Base-by-base conservation (phyloP, 352 stramenopile genomes). In the Plasmopara muralis region DNA sequence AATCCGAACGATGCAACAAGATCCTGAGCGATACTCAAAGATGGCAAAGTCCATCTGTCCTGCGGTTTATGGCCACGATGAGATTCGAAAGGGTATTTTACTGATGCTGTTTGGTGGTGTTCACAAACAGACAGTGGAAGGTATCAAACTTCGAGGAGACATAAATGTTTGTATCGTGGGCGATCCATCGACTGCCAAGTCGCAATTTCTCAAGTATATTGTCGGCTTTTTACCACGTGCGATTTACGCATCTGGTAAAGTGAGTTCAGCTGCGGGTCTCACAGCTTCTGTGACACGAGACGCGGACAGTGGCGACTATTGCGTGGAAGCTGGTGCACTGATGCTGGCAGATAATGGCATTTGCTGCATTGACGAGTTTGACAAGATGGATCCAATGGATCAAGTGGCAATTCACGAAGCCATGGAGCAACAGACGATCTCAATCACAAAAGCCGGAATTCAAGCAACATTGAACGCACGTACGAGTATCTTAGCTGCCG, bases 351-450 rank as follows among this genome's bases (percentile, higher is more conserved):
- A 99, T 77, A 97, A 95, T 40, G 97, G 97, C 9, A 98, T 99
- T 72, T 99, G 95, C 70, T 98, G 93, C 57, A 99, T 99, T 72
- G 97, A 99, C 68, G 97, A 99, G 69, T 98, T 98, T 53, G 93
- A 98, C 64, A 98, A 98, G 72, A 99, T 99, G 96, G 95, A 98
- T 38, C 89, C 98, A 51, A 73, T 77, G 55, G 96, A 99, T 64
- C 87, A 98, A 57, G 98, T 98, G 9, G 95, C 97, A 4, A 99
- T 99, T 62, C 97, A 99, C 79, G 94, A 98, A 62, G 97, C 98
- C 6, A 99, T 99, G 97, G 97, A 99, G 74, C 96, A 99, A 68
- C 97, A 99, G 73, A 99, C 96, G 12, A 97, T 99, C 33, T 87
- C 75, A 4, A 98, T 99, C 53, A 97, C 97, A 20, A 99, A 99